A percentile compares a stretch with the other conserved stretches of the same genome.
Conservation (phyloP, 2,329 filamentous ascomycete species). For the Colletotrichum phormii region DNA sequence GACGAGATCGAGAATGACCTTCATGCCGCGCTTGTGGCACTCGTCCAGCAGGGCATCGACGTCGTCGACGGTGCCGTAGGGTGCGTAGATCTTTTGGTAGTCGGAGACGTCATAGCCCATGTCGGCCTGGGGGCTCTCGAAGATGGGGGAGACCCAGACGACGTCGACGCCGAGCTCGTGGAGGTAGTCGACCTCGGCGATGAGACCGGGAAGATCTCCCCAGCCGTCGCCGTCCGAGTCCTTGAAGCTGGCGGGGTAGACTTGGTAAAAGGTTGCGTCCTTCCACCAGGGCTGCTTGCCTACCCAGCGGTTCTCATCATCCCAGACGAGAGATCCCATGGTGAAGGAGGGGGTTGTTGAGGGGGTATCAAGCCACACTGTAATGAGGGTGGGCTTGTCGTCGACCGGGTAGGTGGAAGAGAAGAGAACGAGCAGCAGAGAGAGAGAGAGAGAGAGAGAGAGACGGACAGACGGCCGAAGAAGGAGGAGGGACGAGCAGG, state of each 20-base stretch:
- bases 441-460: too few species aligned
- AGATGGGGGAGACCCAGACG: conserved; percentile 68
- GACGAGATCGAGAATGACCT: conserved; percentile 78
- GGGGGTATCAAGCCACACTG: neutral
- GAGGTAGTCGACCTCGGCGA: conserved; percentile 73
- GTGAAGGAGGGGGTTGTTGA: neutral
- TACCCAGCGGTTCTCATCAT: conserved; percentile 44
- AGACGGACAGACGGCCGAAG: neutral
- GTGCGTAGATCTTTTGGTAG: conserved; percentile 73
- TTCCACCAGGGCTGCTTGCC: conserved; percentile 59
- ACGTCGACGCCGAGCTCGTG: conserved; percentile 70
- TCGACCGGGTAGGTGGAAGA: neutral
- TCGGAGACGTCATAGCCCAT: conserved; percentile 82
- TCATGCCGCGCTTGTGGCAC: conserved; percentile 70
- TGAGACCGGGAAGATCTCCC: conserved; percentile 74
- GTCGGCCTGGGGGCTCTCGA: conserved; percentile 70
- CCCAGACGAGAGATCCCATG: conserved; percentile 50
- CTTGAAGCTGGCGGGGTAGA: conserved; percentile 70
- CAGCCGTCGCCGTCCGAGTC: conserved; percentile 71
- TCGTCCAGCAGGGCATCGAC: conserved; percentile 72
- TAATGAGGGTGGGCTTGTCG: neutral
- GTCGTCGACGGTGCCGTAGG: conserved; percentile 75
- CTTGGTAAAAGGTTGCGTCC: conserved; percentile 59
- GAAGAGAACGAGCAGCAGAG: neutral
- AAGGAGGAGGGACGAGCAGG: neutral